Percentiles rank a stretch among this genome's conserved stretches.
Conservation (phyloP, 257 asterid species). For the Petunia axillaris region DNA sequence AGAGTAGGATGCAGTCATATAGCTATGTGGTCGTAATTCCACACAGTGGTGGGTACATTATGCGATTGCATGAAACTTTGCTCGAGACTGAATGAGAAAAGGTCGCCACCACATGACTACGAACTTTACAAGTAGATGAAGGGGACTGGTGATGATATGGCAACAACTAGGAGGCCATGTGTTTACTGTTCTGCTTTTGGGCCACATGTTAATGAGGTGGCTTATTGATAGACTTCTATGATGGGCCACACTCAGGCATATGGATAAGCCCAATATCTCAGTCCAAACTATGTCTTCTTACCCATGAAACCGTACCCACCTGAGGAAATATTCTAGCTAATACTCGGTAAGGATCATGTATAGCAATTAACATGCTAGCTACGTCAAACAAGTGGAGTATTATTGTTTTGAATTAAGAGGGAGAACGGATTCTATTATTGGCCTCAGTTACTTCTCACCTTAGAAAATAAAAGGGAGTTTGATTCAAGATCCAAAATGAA, state of each 20-base stretch:
- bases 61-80: neutral
- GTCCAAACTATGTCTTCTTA: no score
- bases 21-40: neutral
- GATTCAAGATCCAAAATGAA: no score
- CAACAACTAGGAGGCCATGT: neutral
- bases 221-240: neutral
- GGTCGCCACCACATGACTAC: neutral
- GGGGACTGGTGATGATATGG: neutral
- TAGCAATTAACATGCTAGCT: no score
- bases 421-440: no score
- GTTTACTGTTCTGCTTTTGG: neutral
- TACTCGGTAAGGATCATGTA: no score
- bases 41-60: neutral
- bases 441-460: no score
- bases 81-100: neutral
- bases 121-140: neutral
- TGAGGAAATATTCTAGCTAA: no score
- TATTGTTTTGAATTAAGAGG: no score
- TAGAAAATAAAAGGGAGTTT: no score
- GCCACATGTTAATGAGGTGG: neutral
- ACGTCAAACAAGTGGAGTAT: no score
- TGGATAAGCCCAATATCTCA: neutral
- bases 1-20: no score
- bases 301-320: no score
- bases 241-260: neutral